These are phyloP conservation scores for Penicillium nucicola DNA, from an alignment of 495 filamentous ascomycete species.

Conservation along the genomic window DNA sequence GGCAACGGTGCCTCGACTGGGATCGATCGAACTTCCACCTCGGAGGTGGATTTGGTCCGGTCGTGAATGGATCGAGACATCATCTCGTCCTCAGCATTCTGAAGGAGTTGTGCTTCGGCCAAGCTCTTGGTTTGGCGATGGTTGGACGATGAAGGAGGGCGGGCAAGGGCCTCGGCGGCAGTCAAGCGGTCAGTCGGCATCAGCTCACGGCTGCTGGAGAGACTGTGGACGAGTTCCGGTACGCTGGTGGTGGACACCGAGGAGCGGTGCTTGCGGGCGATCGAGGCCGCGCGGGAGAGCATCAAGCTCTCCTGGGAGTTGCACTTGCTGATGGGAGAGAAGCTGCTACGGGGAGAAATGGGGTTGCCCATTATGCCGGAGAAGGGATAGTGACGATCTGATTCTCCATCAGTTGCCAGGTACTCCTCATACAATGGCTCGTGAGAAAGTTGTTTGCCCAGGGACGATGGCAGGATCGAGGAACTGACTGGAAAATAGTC, in stretches of 20 bases:
- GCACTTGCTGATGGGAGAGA: slow-evolving; percentile 56
- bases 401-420: slow-evolving; percentile 41
- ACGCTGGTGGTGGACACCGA: slow-evolving; percentile 54
- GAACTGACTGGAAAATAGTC: slow-evolving; percentile 39
- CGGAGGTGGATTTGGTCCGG: slow-evolving; percentile 38
- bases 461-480: slow-evolving; percentile 25
- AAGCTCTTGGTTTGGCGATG: slow-evolving; percentile 45
- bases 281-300: slow-evolving; percentile 44
- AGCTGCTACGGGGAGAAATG: slow-evolving; percentile 48
- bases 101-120: slow-evolving; percentile 29
- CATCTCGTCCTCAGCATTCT: slow-evolving; percentile 18
- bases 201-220: slow-evolving; percentile 46
- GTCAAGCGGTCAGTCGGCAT: slow-evolving; percentile 30
- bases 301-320: slow-evolving; percentile 58
- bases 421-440: slow-evolving; percentile 51
- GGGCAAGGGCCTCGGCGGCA: slow-evolving; percentile 26
- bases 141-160: slow-evolving; percentile 30
- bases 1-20: slow-evolving; percentile 9
- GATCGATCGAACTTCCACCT: slow-evolving; percentile 19
- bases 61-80: slow-evolving; percentile 23
- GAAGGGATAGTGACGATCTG: slow-evolving; percentile 44
- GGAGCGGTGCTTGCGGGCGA: slow-evolving; percentile 53
- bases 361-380: slow-evolving; percentile 36
- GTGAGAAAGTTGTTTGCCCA: slow-evolving; percentile 33
- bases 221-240: slow-evolving; percentile 53